These are phyloP conservation scores for Phytophthora brassicae DNA, from an alignment of 352 stramenopile species.

Conservation along the genomic window DNA sequence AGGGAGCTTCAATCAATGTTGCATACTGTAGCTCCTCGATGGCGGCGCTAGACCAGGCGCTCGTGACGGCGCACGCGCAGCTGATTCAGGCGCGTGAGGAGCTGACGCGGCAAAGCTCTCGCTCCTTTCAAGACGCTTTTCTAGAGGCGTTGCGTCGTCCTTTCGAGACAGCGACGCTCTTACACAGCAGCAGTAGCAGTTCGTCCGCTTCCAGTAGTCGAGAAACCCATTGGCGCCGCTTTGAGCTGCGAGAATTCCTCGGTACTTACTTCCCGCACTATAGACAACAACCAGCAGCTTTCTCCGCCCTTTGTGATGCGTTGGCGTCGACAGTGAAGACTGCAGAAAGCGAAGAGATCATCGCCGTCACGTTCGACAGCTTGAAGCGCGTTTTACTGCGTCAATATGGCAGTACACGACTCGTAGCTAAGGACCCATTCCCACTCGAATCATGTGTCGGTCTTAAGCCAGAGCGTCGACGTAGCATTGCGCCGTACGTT, in stretches of 20 bases:
- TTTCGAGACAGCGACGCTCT: constrained; percentile 21
- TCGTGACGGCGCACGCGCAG: constrained; percentile 20
- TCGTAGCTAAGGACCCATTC: constrained; percentile 41
- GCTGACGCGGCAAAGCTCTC: constrained; percentile 7
- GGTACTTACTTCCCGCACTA: constrained; percentile 42
- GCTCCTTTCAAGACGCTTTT: constrained; percentile 46
- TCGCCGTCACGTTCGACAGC: constrained; percentile 35
- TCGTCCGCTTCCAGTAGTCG: neutral
- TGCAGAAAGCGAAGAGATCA: constrained; percentile 3
- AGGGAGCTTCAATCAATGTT: neutral
- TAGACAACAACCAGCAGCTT: constrained; percentile 17
- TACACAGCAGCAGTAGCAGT: constrained; percentile 2
- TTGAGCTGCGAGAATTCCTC: constrained; percentile 37
- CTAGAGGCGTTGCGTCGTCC: constrained; percentile 33
- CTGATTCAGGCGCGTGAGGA: constrained; percentile 28
- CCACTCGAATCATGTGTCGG: constrained; percentile 33
- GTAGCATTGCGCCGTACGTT: constrained; percentile 12
- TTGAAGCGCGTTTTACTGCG: constrained; percentile 43
- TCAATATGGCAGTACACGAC: constrained; percentile 35
- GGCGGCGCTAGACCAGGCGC: constrained; percentile 23
- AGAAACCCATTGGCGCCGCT: constrained; percentile 26
- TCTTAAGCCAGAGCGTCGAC: constrained; percentile 19
- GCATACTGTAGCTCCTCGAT: constrained; percentile 9
- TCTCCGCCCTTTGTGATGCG: constrained; percentile 30
- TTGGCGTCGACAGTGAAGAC: neutral